These are phyloP conservation scores for Boletus rubropictus DNA, from an alignment of 768 basidiomycete species.

Conservation along the genomic window DNA sequence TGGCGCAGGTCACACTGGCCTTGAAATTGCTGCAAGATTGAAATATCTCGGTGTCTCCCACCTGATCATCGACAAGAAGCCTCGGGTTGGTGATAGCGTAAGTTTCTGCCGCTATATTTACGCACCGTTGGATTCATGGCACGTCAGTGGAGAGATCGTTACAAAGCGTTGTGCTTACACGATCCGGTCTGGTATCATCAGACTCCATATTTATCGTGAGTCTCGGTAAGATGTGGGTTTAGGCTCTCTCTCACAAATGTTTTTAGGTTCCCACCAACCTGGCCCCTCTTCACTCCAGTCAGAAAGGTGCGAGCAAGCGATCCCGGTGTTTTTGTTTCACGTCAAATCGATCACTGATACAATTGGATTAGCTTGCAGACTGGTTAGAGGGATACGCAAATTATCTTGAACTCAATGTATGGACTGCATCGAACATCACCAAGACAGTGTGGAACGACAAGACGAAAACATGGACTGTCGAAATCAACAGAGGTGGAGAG, in stretches of 20 bases:
- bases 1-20: slow-evolving; percentile 63
- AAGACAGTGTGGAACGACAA: slow-evolving; percentile 34
- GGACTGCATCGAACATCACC: slow-evolving; percentile 47
- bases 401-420: slow-evolving; percentile 55
- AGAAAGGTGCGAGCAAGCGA: slow-evolving; percentile 33
- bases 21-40: slow-evolving; percentile 61
- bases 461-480: slow-evolving; percentile 43
- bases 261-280: slow-evolving; percentile 46
- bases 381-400: slow-evolving; percentile 62
- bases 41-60: slow-evolving; percentile 50
- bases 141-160: slow-evolving; percentile 49
- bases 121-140: not conserved
- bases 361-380: slow-evolving; percentile 45
- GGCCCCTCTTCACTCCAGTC: slow-evolving; percentile 50
- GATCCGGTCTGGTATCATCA: slow-evolving; percentile 51
- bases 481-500: slow-evolving; percentile 31
- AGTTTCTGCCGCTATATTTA: not conserved
- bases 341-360: not conserved
- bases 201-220: slow-evolving; percentile 50
- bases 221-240: not conserved
- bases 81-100: slow-evolving; percentile 45
- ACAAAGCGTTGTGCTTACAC: slow-evolving; percentile 52
- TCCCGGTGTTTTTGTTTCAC: not conserved
- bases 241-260: not conserved
- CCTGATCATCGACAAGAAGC: slow-evolving; percentile 51